Evolutionary conservation across 257 asterid genomes (phyloP).

Genomic region (Echium plantagineum): DNA sequence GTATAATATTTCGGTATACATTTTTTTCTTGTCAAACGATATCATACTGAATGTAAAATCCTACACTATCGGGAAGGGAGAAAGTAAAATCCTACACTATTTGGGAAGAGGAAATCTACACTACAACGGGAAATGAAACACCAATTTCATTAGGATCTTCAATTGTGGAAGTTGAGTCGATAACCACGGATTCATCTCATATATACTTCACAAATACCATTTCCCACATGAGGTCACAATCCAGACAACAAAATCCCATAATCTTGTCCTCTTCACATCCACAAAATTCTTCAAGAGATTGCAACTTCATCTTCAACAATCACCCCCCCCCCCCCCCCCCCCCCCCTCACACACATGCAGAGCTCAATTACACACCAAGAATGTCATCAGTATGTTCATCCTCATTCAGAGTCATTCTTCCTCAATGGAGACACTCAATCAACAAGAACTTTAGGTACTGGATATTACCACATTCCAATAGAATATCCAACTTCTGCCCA

Average conservation of each 20-base stretch:
- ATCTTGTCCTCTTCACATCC: constrained; percentile 10
- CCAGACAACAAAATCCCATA: constrained; percentile 1
- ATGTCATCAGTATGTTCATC: constrained; percentile 51
- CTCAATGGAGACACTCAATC: constrained; percentile 31
- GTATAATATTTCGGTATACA: no score
- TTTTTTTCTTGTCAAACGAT: no score
- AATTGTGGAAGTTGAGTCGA: no score
- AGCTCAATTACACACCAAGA: background rate
- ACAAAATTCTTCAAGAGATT: constrained; percentile 7
- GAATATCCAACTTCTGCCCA: constrained; percentile 29
- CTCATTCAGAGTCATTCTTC: constrained; percentile 27
- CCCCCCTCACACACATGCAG: background rate
- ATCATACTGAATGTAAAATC: no score
- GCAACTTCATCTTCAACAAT: constrained; percentile 1
- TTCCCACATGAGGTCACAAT: constrained; percentile 1
- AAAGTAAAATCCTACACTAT: no score
- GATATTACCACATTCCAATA: constrained; percentile 34
- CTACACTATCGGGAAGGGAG: no score
- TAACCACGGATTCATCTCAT: no score
- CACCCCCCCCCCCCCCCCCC: background rate
- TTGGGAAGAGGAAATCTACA: no score
- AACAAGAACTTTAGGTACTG: constrained; percentile 26
- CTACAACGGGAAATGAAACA: no score
- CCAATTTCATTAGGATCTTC: no score
- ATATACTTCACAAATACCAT: no score